phyloP scores from a whole-genome alignment of 2,329 filamentous ascomycete genomes.

The Aspergillus flavus region DNA sequence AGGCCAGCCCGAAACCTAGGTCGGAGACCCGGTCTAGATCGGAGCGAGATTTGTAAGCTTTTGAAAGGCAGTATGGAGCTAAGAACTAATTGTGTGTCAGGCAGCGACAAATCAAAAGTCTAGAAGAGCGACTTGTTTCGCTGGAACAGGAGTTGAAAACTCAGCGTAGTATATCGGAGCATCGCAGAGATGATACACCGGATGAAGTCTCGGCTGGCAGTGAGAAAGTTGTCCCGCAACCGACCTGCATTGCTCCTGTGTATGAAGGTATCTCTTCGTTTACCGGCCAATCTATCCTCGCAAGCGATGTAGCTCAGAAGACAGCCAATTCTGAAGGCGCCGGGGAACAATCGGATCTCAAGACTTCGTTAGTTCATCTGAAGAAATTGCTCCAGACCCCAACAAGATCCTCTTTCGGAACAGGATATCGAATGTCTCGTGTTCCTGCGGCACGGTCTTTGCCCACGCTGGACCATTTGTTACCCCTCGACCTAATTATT shows the following conservation, averaged over 20 bases:
- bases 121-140: slow-evolving; percentile 16
- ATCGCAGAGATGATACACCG: neutral
- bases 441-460: neutral
- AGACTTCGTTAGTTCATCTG: slow-evolving; percentile 14
- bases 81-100: neutral
- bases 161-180: slow-evolving; percentile 2
- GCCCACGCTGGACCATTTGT: neutral
- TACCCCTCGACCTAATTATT: slow-evolving; percentile 1
- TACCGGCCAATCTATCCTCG: slow-evolving; percentile 17
- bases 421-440: neutral
- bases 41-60: slow-evolving; percentile 12
- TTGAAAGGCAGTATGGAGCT: neutral
- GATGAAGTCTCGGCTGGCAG: neutral
- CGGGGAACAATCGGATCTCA: slow-evolving; percentile 3
- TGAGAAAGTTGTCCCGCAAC: neutral
- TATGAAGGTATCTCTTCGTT: slow-evolving; percentile 23
- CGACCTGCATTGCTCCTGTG: neutral
- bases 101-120: slow-evolving; percentile 8
- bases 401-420: neutral
- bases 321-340: slow-evolving; percentile 8
- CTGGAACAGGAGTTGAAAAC: slow-evolving; percentile 13
- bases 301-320: slow-evolving; percentile 15
- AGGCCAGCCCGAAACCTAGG: slow-evolving; percentile 2
- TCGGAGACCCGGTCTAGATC: slow-evolving; percentile 7
- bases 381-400: slow-evolving; percentile 13